These are phyloP conservation scores for Trifolium pratense DNA, from an alignment of 306 rosid genomes.

Conservation along the genomic window DNA sequence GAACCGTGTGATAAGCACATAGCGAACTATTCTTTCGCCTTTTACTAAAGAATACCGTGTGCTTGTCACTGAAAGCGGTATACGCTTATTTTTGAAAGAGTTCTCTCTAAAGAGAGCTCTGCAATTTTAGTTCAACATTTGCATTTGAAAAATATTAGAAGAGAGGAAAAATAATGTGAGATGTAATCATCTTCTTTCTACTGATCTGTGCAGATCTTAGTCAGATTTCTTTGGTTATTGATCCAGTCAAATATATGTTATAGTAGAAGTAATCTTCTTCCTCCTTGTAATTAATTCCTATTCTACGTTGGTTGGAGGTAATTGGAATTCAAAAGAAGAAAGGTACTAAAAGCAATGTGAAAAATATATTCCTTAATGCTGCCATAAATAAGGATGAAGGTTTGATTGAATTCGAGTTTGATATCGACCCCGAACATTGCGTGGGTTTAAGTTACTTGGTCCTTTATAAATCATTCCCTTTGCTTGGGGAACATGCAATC, in stretches of 20 bases:
- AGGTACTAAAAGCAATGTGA: slow-evolving; percentile 42
- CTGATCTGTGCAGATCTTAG: too few relatives aligned
- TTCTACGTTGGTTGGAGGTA: too few relatives aligned
- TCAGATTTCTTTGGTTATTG: too few relatives aligned
- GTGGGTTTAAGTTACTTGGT: slow-evolving; percentile 45
- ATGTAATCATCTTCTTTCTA: too few relatives aligned
- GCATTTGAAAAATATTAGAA: too few relatives aligned
- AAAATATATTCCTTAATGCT: slow-evolving; percentile 27
- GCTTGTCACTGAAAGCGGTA: neutral
- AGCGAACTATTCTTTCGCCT: slow-evolving; percentile 59
- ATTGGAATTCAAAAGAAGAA: slow-evolving; percentile 33
- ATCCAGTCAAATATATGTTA: too few relatives aligned
- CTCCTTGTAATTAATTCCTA: too few relatives aligned
- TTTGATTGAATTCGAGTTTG: slow-evolving; percentile 34
- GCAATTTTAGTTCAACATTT: neutral
- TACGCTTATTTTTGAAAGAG: neutral
- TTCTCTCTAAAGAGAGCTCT: neutral
- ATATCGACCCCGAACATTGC: slow-evolving; percentile 18
- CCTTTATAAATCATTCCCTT: slow-evolving; percentile 40
- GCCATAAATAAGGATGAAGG: slow-evolving; percentile 39
- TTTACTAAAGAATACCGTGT: slow-evolving; percentile 53
- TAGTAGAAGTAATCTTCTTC: too few relatives aligned
- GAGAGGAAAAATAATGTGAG: too few relatives aligned
- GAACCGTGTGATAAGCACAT: slow-evolving; percentile 5
- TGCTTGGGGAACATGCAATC: slow-evolving; percentile 7